phyloP scores from a whole-genome alignment of 352 stramenopile genomes.

The Globisporangium radiosum region DNA sequence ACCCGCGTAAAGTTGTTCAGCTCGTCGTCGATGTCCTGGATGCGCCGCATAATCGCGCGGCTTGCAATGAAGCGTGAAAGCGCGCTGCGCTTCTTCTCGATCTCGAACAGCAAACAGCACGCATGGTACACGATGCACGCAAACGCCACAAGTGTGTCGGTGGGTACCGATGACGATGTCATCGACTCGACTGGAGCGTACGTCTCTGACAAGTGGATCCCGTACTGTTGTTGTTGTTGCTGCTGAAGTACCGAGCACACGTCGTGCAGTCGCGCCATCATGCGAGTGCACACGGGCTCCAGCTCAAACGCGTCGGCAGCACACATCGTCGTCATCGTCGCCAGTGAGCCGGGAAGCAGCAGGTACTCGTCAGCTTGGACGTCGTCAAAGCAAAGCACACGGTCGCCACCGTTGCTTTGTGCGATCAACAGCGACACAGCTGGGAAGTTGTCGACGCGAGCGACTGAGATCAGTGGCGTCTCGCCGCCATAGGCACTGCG shows the following conservation, averaged over 20 bases:
- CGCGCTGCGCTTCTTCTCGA: background rate
- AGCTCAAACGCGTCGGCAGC: background rate
- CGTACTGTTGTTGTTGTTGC: background rate
- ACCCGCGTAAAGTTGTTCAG: background rate
- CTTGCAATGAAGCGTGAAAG: background rate
- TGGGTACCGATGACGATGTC: no score
- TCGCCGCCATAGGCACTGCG: background rate
- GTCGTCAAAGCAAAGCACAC: background rate
- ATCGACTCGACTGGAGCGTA: no score
- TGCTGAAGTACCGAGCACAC: background rate
- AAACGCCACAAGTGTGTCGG: no score
- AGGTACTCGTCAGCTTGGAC: background rate
- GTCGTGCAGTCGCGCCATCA: background rate
- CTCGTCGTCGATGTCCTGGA: background rate
- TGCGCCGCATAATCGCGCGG: background rate
- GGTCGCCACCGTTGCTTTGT: background rate
- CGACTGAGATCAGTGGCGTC: background rate
- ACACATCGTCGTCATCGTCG: background rate
- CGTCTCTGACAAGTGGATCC: background rate
- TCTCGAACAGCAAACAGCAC: background rate
- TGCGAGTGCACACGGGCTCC: background rate
- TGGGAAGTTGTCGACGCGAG: background rate
- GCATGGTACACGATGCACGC: background rate
- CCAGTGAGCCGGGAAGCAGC: background rate
- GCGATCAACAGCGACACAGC: conserved; percentile 1